These are phyloP conservation scores for Puccinia sorghi DNA, from an alignment of 1,284 basidiomycete species.

Conservation along the genomic window DNA sequence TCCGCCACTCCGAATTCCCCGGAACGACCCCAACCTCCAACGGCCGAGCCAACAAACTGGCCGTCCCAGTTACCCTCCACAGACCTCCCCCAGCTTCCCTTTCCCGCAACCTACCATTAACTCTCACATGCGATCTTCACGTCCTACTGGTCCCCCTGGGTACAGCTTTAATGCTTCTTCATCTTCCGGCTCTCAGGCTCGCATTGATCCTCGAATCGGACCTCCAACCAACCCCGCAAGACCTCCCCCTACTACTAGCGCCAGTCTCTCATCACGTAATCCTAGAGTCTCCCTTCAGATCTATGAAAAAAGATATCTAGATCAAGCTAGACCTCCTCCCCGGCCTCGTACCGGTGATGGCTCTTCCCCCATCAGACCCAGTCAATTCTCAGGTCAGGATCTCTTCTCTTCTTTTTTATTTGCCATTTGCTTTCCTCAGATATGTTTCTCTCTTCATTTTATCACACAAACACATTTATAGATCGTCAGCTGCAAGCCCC, in stretches of 20 bases:
- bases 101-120: slow-evolving; percentile 41
- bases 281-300: slow-evolving; percentile 23
- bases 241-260: slow-evolving; percentile 14
- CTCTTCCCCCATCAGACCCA: slow-evolving; percentile 10
- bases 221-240: neutral
- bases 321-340: slow-evolving; percentile 25
- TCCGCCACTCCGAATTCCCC: slow-evolving; percentile 29
- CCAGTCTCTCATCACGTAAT: slow-evolving; percentile 8
- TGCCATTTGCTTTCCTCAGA: neutral
- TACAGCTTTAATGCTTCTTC: neutral
- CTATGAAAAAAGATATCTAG: slow-evolving; percentile 34
- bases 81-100: slow-evolving; percentile 30
- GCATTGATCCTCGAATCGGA: slow-evolving; percentile 18
- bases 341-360: slow-evolving; percentile 34
- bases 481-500: slow-evolving; percentile 32
- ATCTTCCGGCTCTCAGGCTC: slow-evolving; percentile 11
- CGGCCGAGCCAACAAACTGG: neutral
- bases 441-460: neutral
- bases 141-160: slow-evolving; percentile 22
- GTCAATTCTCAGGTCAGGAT: slow-evolving; percentile 25
- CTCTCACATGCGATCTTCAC: slow-evolving; percentile 20
- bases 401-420: neutral
- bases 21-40: neutral
- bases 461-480: neutral
- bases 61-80: slow-evolving; percentile 23